Conservation (phyloP, 2,329 filamentous ascomycete genomes). For the Colletotrichum lupini region DNA sequence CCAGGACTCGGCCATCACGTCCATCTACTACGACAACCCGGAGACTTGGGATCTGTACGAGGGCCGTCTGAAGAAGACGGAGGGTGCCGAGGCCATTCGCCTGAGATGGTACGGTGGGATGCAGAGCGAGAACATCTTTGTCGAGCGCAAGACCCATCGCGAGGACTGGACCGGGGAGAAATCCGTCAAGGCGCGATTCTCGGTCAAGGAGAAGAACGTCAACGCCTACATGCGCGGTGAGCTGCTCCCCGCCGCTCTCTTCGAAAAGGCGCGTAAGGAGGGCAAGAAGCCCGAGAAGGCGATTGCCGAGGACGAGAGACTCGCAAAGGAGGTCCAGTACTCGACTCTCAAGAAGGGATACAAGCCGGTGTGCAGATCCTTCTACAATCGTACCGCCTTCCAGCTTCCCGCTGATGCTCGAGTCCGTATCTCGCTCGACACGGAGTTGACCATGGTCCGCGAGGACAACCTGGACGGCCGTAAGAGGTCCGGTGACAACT, state of each 20-base stretch:
- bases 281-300: slow-evolving; percentile 94
- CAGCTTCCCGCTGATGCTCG: slow-evolving; percentile 96
- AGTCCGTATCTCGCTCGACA: slow-evolving; percentile 96
- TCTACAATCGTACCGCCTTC: slow-evolving; percentile 98
- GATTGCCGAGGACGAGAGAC: slow-evolving; percentile 88
- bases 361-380: slow-evolving; percentile 89
- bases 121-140: slow-evolving; percentile 94
- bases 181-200: slow-evolving; percentile 96
- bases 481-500: slow-evolving; percentile 83
- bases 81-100: slow-evolving; percentile 96
- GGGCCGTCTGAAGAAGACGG: slow-evolving; percentile 95
- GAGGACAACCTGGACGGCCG: slow-evolving; percentile 94
- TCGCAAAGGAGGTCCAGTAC: slow-evolving; percentile 94
- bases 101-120: slow-evolving; percentile 98
- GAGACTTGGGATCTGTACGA: slow-evolving; percentile 94
- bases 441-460: slow-evolving; percentile 92
- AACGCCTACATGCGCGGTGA: slow-evolving; percentile 89
- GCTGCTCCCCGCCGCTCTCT: slow-evolving; percentile 86
- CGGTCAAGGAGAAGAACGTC: slow-evolving; percentile 96
- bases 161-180: slow-evolving; percentile 99
- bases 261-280: slow-evolving; percentile 95
- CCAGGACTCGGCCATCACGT: slow-evolving; percentile 93
- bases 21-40: slow-evolving; percentile 97
- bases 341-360: slow-evolving; percentile 89
- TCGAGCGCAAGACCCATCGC: slow-evolving; percentile 97